Evolutionary conservation across 768 basidiomycete genomes (phyloP).

Genomic region (Leccinum boreale): DNA sequence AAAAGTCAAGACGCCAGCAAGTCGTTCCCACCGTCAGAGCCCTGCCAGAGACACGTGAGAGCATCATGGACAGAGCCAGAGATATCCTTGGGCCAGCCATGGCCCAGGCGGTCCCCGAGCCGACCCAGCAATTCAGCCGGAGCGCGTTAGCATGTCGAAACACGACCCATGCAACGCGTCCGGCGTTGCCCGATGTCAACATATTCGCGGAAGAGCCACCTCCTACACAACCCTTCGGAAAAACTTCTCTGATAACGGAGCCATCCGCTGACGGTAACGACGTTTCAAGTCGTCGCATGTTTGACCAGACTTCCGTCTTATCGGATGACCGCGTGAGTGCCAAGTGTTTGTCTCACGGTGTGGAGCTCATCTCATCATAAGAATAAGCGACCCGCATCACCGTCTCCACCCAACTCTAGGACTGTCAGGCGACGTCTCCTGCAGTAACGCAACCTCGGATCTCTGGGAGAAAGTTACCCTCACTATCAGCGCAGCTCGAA

Average conservation of each 20-base stretch:
- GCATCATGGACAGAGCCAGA: slow-evolving; percentile 39
- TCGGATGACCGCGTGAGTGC: slow-evolving; percentile 10
- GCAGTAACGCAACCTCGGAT: slow-evolving; percentile 1
- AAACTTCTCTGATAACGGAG: slow-evolving; percentile 30
- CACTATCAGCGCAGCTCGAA: neutral
- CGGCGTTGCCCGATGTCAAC: neutral
- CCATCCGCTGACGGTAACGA: neutral
- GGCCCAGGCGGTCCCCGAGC: slow-evolving; percentile 6
- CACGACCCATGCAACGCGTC: neutral
- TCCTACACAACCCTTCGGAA: slow-evolving; percentile 40
- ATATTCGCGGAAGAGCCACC: slow-evolving; percentile 12
- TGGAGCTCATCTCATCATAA: slow-evolving; percentile 6
- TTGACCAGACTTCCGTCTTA: slow-evolving; percentile 14
- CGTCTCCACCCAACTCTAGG: slow-evolving; percentile 1
- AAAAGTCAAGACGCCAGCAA: slow-evolving; percentile 39
- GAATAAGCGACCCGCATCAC: slow-evolving; percentile 16
- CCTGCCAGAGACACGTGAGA: slow-evolving; percentile 44
- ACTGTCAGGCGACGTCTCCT: slow-evolving; percentile 12
- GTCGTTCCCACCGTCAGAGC: slow-evolving; percentile 43
- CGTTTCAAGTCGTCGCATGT: slow-evolving; percentile 9
- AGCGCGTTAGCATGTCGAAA: slow-evolving; percentile 27
- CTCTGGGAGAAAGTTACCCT: neutral
- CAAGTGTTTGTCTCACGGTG: neutral
- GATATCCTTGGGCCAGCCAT: slow-evolving; percentile 28
- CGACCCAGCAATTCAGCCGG: slow-evolving; percentile 34